Percentiles rank a stretch among this genome's conserved stretches.
Conservation (phyloP, 139 green algal species). For the Closterium sp. region DNA sequence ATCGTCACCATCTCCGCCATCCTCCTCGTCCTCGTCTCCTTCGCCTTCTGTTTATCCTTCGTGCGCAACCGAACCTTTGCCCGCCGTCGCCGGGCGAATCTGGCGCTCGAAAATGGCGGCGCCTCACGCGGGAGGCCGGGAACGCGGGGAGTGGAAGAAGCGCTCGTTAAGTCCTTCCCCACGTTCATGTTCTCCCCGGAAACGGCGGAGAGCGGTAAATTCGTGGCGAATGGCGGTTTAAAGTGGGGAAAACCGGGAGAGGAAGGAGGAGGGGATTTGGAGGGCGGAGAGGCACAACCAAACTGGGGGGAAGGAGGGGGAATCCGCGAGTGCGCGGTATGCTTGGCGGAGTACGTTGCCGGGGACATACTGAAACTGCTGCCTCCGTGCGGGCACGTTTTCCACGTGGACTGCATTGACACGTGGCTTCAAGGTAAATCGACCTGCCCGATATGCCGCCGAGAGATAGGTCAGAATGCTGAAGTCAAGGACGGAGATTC, state of each 20-base stretch:
- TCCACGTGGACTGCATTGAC: slow-evolving; percentile 30
- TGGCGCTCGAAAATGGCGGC: neutral
- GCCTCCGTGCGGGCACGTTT: slow-evolving; percentile 19
- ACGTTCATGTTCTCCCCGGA: neutral
- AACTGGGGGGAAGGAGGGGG: neutral
- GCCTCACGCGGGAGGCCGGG: neutral
- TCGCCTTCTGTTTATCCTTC: neutral
- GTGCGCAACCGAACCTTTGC: neutral
- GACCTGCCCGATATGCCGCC: slow-evolving; percentile 20
- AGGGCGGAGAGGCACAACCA: neutral
- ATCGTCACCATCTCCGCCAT: neutral
- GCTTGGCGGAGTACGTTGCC: slow-evolving; percentile 15
- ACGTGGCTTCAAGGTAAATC: slow-evolving; percentile 3
- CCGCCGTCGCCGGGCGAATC: neutral
- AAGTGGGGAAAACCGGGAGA: neutral
- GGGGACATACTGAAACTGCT: slow-evolving; percentile 18
- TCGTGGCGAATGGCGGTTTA: neutral
- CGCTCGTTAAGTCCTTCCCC: neutral
- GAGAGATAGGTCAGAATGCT: neutral
- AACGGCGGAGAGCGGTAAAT: neutral
- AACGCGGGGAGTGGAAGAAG: neutral
- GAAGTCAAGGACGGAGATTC: no score
- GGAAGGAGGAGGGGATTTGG: neutral
- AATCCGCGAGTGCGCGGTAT: slow-evolving; percentile 17
- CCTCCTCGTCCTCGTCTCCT: neutral